phyloP scores from a whole-genome alignment of 169 alveolate genomes.

The Babesia sp. region DNA sequence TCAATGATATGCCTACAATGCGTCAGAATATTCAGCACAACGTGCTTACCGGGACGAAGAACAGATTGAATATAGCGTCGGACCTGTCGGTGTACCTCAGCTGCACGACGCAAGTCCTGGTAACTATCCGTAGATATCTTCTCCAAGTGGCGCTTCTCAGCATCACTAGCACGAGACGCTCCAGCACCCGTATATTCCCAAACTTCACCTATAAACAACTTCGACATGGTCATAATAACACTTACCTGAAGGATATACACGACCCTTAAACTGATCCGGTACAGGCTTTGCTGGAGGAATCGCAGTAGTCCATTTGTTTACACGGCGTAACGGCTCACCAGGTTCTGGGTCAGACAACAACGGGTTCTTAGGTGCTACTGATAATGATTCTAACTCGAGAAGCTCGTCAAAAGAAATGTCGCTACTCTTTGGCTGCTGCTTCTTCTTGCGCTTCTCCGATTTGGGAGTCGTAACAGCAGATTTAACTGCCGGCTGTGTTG shows the following conservation, averaged over 20 bases:
- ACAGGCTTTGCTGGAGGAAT: conserved; percentile 41
- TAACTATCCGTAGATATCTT: conserved; percentile 83
- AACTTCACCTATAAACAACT: conserved; percentile 75
- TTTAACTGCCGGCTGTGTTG: neutral
- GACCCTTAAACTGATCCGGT: conserved; percentile 52
- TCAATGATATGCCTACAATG: conserved; percentile 86
- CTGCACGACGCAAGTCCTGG: conserved; percentile 95
- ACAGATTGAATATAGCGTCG: conserved; percentile 95
- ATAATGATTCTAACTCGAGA: conserved; percentile 48
- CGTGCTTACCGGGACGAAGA: conserved; percentile 85
- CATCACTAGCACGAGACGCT: conserved; percentile 81
- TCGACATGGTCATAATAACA: neutral
- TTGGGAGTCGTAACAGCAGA: neutral
- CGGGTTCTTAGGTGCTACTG: conserved; percentile 29
- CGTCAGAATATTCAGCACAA: neutral
- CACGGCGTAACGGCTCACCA: conserved; percentile 50
- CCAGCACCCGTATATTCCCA: conserved; percentile 86
- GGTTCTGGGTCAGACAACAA: conserved; percentile 28
- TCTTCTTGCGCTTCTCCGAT: conserved; percentile 38
- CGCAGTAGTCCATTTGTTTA: conserved; percentile 55
- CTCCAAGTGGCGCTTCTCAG: conserved; percentile 90
- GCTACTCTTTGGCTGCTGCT: conserved; percentile 1
- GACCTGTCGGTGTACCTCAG: conserved; percentile 98
- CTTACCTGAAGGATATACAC: conserved; percentile 49
- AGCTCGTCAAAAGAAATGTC: conserved; percentile 34